These are phyloP conservation scores for Russula emetica DNA, from an alignment of 768 basidiomycete species.

Conservation along the genomic window DNA sequence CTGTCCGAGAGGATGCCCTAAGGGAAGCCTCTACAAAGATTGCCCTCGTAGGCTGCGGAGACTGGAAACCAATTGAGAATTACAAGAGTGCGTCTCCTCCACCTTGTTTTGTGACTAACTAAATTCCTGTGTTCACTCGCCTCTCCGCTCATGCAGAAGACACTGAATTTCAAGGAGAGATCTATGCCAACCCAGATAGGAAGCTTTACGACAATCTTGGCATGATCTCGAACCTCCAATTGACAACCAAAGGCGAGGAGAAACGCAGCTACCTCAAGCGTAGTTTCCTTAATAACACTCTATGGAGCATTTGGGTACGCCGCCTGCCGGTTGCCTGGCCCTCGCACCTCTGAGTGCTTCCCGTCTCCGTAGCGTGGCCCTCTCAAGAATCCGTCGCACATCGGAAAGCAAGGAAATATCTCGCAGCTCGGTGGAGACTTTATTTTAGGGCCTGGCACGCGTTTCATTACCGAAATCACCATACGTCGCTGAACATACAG, in stretches of 20 bases:
- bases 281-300: slow-evolving; percentile 7
- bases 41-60: slow-evolving; percentile 22
- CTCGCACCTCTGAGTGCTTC: neutral
- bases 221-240: slow-evolving; percentile 22
- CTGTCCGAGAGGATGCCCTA: slow-evolving; percentile 19
- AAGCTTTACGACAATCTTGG: slow-evolving; percentile 23
- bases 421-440: slow-evolving; percentile 27
- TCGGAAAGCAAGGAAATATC: slow-evolving; percentile 25
- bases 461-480: neutral
- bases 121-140: neutral
- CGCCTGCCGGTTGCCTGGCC: neutral
- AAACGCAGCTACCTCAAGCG: slow-evolving; percentile 23
- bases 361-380: slow-evolving; percentile 16
- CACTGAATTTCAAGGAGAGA: slow-evolving; percentile 20
- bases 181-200: slow-evolving; percentile 26
- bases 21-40: slow-evolving; percentile 16
- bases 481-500: neutral
- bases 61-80: slow-evolving; percentile 24
- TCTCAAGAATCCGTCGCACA: slow-evolving; percentile 19
- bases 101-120: no score
- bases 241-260: slow-evolving; percentile 17
- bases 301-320: slow-evolving; percentile 24
- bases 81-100: slow-evolving; percentile 14
- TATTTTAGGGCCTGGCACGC: slow-evolving; percentile 23
- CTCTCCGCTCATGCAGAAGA: neutral